Conservation (phyloP, 176 grass and related monocot genomes). For the Musa troglodytarum region DNA sequence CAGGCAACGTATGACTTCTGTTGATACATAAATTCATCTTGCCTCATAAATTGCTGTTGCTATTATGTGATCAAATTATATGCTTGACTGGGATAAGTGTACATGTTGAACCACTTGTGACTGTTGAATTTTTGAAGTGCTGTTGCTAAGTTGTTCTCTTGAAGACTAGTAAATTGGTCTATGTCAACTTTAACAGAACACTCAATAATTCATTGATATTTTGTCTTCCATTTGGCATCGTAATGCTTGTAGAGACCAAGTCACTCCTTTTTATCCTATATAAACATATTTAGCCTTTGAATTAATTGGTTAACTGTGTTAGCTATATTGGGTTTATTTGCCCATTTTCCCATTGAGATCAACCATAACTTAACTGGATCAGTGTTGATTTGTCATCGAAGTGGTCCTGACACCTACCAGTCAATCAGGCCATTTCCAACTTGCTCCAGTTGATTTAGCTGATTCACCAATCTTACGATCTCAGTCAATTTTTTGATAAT, state of each 20-base stretch:
- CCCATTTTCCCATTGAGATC: not conserved
- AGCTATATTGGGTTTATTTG: not conserved
- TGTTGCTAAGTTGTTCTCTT: not conserved
- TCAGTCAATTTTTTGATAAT: too few species aligned
- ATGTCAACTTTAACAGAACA: not conserved
- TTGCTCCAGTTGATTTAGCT: not conserved
- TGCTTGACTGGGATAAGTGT: not conserved
- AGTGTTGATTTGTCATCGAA: not conserved
- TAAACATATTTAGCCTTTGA: not conserved
- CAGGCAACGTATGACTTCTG: conserved; percentile 46
- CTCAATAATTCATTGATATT: not conserved
- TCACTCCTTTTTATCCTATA: not conserved
- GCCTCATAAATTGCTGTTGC: not conserved
- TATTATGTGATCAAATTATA: not conserved
- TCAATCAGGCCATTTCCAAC: not conserved
- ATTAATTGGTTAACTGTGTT: not conserved
- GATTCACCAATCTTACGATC: not conserved
- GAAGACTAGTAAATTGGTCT: not conserved
- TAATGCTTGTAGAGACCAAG: not conserved
- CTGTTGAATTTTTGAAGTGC: not conserved
- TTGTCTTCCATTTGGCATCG: not conserved
- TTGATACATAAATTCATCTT: not conserved
- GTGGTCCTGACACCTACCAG: not conserved
- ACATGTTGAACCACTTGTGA: not conserved
- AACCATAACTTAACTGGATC: not conserved